phyloP scores from a whole-genome alignment of 208 protist species.

The Baffinella frigidus region DNA sequence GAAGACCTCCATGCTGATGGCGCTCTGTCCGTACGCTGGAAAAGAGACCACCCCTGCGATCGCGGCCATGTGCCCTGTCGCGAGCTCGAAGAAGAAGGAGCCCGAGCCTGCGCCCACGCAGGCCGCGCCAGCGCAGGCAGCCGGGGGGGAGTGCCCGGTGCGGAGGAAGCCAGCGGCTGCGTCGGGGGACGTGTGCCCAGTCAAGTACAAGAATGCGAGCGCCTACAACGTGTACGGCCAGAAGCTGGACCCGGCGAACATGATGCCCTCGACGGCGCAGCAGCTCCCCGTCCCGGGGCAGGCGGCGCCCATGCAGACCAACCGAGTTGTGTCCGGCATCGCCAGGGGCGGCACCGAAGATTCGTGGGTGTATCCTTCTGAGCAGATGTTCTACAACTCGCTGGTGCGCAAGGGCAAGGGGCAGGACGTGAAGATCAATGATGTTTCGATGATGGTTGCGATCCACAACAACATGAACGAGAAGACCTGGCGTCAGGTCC shows the following conservation, averaged over 20 bases:
- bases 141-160: no score
- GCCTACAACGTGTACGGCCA: conserved; percentile 31
- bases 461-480: conserved; percentile 78
- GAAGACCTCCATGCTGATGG: no score
- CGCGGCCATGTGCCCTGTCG: no score
- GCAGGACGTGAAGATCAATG: conserved; percentile 64
- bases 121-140: no score
- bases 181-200: background rate
- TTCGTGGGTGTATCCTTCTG: conserved; percentile 74
- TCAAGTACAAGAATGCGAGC: conserved; percentile 13
- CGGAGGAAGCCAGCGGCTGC: background rate
- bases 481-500: conserved; percentile 69
- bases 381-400: conserved; percentile 77
- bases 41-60: no score
- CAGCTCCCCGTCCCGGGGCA: conserved; percentile 68
- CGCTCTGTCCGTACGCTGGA: no score
- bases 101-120: no score
- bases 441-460: conserved; percentile 70
- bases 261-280: conserved; percentile 73
- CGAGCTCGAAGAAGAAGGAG: no score
- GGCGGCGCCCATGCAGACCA: conserved; percentile 50
- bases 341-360: conserved; percentile 62
- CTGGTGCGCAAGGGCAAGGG: conserved; percentile 73
- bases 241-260: conserved; percentile 69
- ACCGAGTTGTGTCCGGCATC: conserved; percentile 71